Conservation (phyloP, 1,284 basidiomycete genomes). For the Austroboletus niveus region DNA sequence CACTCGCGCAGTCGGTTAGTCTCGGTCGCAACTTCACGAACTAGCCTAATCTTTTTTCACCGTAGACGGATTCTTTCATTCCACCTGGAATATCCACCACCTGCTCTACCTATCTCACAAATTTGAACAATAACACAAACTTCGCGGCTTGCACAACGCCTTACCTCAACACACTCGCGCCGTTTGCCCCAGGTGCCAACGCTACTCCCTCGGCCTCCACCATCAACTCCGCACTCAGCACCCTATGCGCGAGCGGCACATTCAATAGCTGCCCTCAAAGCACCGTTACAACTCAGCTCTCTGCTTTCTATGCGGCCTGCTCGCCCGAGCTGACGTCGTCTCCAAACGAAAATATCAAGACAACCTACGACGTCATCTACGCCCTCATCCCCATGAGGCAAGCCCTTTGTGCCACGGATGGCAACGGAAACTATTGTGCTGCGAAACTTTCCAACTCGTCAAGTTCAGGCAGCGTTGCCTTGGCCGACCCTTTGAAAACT, state of each 20-base stretch:
- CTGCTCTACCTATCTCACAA: conserved; percentile 62
- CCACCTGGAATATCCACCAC: conserved; percentile 57
- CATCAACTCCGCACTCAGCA: conserved; percentile 53
- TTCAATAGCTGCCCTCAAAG: conserved; percentile 54
- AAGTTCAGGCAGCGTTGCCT: conserved; percentile 16
- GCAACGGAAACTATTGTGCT: conserved; percentile 67
- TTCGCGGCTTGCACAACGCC: conserved; percentile 64
- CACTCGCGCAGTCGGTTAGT: conserved; percentile 22
- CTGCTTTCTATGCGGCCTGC: conserved; percentile 71
- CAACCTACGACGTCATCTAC: conserved; percentile 80
- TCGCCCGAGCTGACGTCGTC: conserved; percentile 58
- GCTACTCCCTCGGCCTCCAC: conserved; percentile 40
- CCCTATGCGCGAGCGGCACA: conserved; percentile 52
- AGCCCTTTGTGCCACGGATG: conserved; percentile 76
- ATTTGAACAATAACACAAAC: conserved; percentile 59
- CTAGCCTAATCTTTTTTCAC: conserved; percentile 10
- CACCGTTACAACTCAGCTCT: conserved; percentile 59
- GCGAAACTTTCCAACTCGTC: conserved; percentile 34
- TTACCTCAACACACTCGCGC: conserved; percentile 60
- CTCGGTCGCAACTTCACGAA: accelerated
- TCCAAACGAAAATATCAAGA: conserved; percentile 49
- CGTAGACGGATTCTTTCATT: conserved; percentile 48
- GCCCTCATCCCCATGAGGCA: conserved; percentile 58
- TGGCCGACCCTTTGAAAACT: conserved; percentile 12
- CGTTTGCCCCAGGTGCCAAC: conserved; percentile 53